Percentiles rank a stretch among this genome's conserved stretches.
Evolutionary conservation across 371 early-diverging fungal species (phyloP).

Genomic region (Mucor mucedo): DNA sequence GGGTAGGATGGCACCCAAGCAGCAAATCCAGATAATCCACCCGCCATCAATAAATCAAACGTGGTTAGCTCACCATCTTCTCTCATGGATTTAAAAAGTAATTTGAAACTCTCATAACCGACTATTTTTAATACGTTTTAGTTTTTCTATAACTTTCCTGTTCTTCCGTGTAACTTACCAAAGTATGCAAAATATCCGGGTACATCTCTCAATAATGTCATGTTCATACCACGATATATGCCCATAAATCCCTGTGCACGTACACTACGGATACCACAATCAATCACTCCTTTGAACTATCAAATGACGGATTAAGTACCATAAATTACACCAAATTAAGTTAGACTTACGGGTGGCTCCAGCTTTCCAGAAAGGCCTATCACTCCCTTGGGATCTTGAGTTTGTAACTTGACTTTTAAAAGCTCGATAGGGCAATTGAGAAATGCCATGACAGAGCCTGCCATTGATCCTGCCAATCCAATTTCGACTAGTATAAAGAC

Average conservation of each 20-base stretch:
- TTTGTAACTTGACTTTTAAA: constrained; percentile 85
- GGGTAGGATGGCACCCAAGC: constrained; percentile 90
- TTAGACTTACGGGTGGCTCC: constrained; percentile 51
- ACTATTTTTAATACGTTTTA: constrained; percentile 31
- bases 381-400: constrained; percentile 60
- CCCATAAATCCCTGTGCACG: constrained; percentile 70
- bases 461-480: constrained; percentile 75
- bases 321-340: not conserved
- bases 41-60: constrained; percentile 75
- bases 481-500: constrained; percentile 50
- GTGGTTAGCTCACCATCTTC: constrained; percentile 51
- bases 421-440: constrained; percentile 86
- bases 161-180: constrained; percentile 44
- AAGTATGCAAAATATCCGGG: constrained; percentile 87
- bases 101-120: constrained; percentile 69
- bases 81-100: constrained; percentile 54
- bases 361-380: constrained; percentile 40
- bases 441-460: constrained; percentile 83
- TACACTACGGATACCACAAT: constrained; percentile 76
- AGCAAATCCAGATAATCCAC: constrained; percentile 82
- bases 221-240: constrained; percentile 79
- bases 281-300: constrained; percentile 73
- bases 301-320: not conserved
- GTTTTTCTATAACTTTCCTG: too few species aligned
- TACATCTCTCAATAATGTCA: constrained; percentile 80